Conservation (phyloP, 1,139 yeast species). For the Protomyces gravidus region DNA sequence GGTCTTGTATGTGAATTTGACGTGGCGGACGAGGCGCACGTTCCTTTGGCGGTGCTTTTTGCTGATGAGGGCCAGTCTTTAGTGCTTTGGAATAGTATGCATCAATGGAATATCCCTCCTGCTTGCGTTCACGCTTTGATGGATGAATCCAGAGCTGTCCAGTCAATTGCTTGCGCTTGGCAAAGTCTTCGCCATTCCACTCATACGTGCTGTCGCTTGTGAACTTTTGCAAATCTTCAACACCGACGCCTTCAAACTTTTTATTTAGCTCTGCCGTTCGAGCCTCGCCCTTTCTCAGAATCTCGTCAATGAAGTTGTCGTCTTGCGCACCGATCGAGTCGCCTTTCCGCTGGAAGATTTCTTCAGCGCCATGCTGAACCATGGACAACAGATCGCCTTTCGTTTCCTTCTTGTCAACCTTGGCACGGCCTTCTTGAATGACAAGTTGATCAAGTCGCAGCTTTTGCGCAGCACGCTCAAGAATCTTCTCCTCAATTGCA, state of each 20-base stretch:
- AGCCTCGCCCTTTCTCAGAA: slow-evolving; percentile 71
- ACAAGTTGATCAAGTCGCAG: slow-evolving; percentile 88
- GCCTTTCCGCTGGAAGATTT: slow-evolving; percentile 55
- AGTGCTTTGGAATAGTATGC: slow-evolving; percentile 79
- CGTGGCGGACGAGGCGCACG: slow-evolving; percentile 48
- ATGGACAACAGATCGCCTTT: slow-evolving; percentile 85
- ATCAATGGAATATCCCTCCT: slow-evolving; percentile 80
- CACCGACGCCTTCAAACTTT: slow-evolving; percentile 76
- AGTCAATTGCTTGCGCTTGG: slow-evolving; percentile 51
- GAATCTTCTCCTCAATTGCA: slow-evolving; percentile 92
- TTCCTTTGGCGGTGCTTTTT: slow-evolving; percentile 42
- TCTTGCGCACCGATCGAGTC: slow-evolving; percentile 48
- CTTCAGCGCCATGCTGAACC: slow-evolving; percentile 96
- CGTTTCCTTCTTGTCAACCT: slow-evolving; percentile 52
- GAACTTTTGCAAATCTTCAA: slow-evolving; percentile 88
- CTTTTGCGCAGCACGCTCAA: slow-evolving; percentile 94
- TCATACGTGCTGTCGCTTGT: slow-evolving; percentile 89
- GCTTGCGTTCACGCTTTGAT: slow-evolving; percentile 82
- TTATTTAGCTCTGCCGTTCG: slow-evolving; percentile 72
- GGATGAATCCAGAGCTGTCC: slow-evolving; percentile 75
- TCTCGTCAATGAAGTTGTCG: slow-evolving; percentile 62
- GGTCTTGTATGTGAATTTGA: slow-evolving; percentile 55
- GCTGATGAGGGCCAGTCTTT: slow-evolving; percentile 40
- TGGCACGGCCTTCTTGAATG: slow-evolving; percentile 79
- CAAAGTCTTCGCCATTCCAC: slow-evolving; percentile 95